phyloP scores from a whole-genome alignment of 1,284 basidiomycete species.

The Ustilago nuda region DNA sequence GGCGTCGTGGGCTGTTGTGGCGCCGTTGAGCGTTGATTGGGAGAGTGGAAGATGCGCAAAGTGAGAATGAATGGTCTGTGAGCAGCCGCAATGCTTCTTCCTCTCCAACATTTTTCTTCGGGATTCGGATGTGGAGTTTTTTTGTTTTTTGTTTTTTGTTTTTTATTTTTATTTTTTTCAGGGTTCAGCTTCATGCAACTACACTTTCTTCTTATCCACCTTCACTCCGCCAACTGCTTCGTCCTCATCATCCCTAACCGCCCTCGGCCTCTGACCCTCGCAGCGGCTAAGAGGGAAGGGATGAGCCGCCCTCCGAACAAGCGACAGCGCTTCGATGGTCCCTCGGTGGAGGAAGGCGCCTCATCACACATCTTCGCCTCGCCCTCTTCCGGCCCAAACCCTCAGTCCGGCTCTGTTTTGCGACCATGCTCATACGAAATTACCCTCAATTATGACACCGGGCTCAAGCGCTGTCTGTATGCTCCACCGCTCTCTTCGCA shows the following conservation, averaged over 20 bases:
- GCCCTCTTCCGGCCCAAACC: background rate
- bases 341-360: background rate
- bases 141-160: too few species aligned
- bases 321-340: constrained; percentile 7
- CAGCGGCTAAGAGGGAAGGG: background rate
- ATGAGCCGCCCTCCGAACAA: constrained; percentile 19
- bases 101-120: constrained; percentile 9
- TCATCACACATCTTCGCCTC: constrained; percentile 23
- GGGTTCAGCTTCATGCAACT: constrained; percentile 8
- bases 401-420: background rate
- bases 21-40: background rate
- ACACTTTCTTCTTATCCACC: background rate
- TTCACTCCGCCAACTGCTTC: background rate
- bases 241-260: background rate
- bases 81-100: constrained; percentile 2
- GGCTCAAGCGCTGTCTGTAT: constrained; percentile 17
- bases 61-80: constrained; percentile 10
- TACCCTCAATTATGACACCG: constrained; percentile 20
- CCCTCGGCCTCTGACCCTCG: background rate
- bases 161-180: too few species aligned
- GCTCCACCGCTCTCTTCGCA: background rate
- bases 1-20: background rate
- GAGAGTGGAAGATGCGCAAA: constrained; percentile 2
- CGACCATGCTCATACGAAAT: constrained; percentile 28
- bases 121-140: constrained; percentile 42